Evolutionary conservation across 768 basidiomycete species (phyloP), one percentile per base, ranked within the genome.

Genomic region (Lactarius quietus): DNA sequence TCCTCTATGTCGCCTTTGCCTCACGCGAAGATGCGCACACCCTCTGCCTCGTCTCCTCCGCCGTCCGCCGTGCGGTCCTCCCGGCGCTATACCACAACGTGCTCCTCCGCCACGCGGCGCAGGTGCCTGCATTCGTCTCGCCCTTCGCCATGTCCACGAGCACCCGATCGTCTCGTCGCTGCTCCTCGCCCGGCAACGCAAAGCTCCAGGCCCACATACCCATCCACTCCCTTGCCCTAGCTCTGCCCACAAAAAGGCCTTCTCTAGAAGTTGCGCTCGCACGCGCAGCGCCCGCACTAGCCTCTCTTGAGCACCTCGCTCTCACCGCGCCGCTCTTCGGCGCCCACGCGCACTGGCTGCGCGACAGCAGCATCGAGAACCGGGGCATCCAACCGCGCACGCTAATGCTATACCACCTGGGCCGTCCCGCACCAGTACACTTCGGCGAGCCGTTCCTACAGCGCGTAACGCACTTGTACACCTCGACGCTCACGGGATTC

Each of bases 311-410:
- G 26, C 61, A 65, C 43, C 64, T 70, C 12, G 69, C 69, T 1
- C 56, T 70, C 14, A 62, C 69, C 12, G 69, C 69, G 5, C 69
- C 66, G 7, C 67, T 70, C 8, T 54, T 70, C 8, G 59, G 63
- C n/a, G 69, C 67, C 15, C 69, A 70, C 58, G 69, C 68, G 6
- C 62, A 68, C 61, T 70, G 69, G 69, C 55, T 70, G 18, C 67
- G 69, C 33, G 45, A 17, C 3, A 33, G 64, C 15, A 1, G 12
- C 45, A n/a, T 2, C 48, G 48, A 26, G 14, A 12, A 26, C 3
- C 55, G 38, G 2, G 33, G 56, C 48, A 62, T 70, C 54, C 61
- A 55, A 7, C 69, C 69, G 1, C 67, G 41, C 56, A 65, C 69
- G 52, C 23, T 70, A 35, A 68, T 65, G 67, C 61, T 70, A 38